Conservation (phyloP, 805 yeast species). For the Hanseniaspora lachancei region DNA sequence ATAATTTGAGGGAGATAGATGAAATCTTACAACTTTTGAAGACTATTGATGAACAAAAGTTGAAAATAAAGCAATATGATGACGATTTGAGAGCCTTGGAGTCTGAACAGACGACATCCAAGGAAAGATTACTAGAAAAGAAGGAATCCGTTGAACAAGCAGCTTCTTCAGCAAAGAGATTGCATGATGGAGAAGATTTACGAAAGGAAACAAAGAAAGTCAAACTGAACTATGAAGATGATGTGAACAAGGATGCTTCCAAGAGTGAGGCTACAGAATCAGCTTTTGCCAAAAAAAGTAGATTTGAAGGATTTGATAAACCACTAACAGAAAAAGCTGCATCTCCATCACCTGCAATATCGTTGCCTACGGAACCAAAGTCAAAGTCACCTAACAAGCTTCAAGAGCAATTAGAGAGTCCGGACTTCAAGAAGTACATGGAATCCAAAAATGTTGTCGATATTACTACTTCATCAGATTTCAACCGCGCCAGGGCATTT, state of each 20-base stretch:
- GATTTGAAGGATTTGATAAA: constrained; percentile 3
- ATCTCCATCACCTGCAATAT: background rate
- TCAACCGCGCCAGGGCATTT: background rate
- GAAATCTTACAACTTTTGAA: background rate
- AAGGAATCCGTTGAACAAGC: constrained; percentile 6
- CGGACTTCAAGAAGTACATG: background rate
- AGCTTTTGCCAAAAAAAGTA: background rate
- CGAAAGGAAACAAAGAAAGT: background rate
- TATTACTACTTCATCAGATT: background rate
- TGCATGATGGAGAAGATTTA: background rate
- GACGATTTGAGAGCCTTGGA: constrained; percentile 11
- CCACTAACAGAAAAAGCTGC: background rate
- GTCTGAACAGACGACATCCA: constrained; percentile 10
- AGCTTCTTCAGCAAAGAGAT: constrained; percentile 3
- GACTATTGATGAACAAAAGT: background rate
- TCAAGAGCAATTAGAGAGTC: background rate
- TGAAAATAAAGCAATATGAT: background rate
- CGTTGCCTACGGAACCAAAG: background rate
- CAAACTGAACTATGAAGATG: background rate
- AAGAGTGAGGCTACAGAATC: background rate
- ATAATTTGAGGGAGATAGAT: constrained; percentile 14
- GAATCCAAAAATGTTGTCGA: background rate
- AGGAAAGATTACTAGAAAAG: background rate
- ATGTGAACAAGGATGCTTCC: background rate
- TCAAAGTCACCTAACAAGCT: background rate